Conservation (phyloP, 805 yeast genomes). For the Yamadazyma sp. region DNA sequence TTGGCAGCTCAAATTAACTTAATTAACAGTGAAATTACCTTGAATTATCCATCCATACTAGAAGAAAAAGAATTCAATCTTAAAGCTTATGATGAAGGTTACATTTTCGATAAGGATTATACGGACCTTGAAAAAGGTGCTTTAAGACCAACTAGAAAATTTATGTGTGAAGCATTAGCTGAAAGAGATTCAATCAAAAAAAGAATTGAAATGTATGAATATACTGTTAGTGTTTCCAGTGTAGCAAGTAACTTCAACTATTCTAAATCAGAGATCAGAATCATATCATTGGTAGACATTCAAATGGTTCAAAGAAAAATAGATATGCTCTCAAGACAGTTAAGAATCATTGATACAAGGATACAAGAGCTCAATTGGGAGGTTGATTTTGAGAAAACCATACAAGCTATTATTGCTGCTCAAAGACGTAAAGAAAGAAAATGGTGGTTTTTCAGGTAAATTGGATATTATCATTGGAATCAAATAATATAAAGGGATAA, state of each 20-base stretch:
- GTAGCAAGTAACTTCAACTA: constrained; percentile 9
- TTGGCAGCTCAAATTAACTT: constrained; percentile 9
- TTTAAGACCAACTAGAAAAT: constrained; percentile 5
- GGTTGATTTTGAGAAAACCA: constrained; percentile 10
- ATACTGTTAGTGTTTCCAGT: constrained; percentile 4
- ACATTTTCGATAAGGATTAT: neutral
- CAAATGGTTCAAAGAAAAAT: constrained; percentile 3
- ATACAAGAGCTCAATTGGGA: constrained; percentile 14
- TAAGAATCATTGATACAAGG: constrained; percentile 11
- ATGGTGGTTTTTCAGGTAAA: constrained; percentile 8
- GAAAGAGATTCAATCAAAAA: constrained; percentile 13
- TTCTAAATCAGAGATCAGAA: constrained; percentile 10
- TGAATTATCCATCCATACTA: constrained; percentile 11
- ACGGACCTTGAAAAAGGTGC: constrained; percentile 1
- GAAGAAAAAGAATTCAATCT: constrained; percentile 1
- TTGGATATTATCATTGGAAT: too few species aligned
- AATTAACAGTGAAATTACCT: constrained; percentile 6
- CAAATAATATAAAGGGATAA: too few species aligned
- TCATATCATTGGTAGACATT: constrained; percentile 5
- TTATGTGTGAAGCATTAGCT: constrained; percentile 12
- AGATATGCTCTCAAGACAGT: constrained; percentile 5
- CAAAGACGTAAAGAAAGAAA: constrained; percentile 3
- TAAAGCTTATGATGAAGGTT: neutral
- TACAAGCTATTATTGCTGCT: constrained; percentile 3
- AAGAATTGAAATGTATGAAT: constrained; percentile 6